Evolutionary conservation across 1,284 basidiomycete species (phyloP).

Genomic region (Acaromyces ingoldii): DNA sequence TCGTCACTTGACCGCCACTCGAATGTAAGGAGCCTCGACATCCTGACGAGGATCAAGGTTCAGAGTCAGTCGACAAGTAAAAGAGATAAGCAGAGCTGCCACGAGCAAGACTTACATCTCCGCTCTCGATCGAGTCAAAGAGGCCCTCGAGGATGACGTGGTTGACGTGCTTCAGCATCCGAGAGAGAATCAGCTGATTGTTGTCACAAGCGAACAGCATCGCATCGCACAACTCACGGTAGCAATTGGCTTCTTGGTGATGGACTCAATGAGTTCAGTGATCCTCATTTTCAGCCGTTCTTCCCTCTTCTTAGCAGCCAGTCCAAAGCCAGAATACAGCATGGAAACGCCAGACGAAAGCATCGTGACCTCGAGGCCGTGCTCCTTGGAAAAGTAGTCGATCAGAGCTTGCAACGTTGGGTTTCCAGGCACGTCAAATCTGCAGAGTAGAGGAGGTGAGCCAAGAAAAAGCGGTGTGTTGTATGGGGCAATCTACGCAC

Average conservation of each 20-base stretch:
- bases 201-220: background rate
- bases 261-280: slow-evolving; percentile 81
- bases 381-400: slow-evolving; percentile 74
- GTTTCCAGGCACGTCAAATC: slow-evolving; percentile 86
- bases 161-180: slow-evolving; percentile 54
- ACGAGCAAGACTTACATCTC: no score
- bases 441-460: slow-evolving; percentile 35
- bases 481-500: background rate
- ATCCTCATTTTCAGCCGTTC: slow-evolving; percentile 58
- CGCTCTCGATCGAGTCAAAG: slow-evolving; percentile 74
- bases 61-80: no score
- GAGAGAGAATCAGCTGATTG: no score
- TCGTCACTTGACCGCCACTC: slow-evolving; percentile 20
- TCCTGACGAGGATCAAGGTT: no score
- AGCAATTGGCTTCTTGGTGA: slow-evolving; percentile 58
- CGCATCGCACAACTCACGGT: slow-evolving; percentile 1
- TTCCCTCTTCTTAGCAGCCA: slow-evolving; percentile 45
- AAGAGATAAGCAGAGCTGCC: no score
- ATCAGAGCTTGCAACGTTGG: slow-evolving; percentile 83
- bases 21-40: slow-evolving; percentile 52
- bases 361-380: slow-evolving; percentile 89
- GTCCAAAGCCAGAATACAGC: slow-evolving; percentile 69
- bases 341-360: slow-evolving; percentile 94
- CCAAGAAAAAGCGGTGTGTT: background rate
- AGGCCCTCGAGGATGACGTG: slow-evolving; percentile 90